A percentile compares a stretch with the other conserved stretches of the same genome.
These are phyloP conservation scores for Davidsoniella australis DNA, from an alignment of 2,329 filamentous ascomycete species.

Conservation along the genomic window DNA sequence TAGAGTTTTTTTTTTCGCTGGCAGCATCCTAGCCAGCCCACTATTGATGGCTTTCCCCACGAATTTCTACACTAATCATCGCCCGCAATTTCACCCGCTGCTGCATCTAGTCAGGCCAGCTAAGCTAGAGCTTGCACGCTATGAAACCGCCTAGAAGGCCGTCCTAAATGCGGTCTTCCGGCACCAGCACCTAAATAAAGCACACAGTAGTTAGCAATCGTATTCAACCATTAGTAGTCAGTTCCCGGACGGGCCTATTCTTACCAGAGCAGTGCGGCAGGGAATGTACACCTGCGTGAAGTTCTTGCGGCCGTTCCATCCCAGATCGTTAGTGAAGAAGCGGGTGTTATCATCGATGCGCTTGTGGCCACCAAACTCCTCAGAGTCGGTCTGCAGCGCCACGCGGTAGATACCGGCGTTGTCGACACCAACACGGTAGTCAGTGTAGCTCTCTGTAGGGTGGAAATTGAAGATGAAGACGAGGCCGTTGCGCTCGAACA, in stretches of 20 bases:
- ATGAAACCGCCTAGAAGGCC: too few species aligned
- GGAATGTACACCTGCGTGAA: slow-evolving; percentile 88
- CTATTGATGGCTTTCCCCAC: too few species aligned
- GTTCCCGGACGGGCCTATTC: slow-evolving; percentile 17
- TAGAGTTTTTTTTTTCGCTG: neutral
- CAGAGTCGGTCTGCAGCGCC: slow-evolving; percentile 65
- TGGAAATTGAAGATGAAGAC: slow-evolving; percentile 97
- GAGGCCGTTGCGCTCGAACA: slow-evolving; percentile 81
- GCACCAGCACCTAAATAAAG: slow-evolving; percentile 8
- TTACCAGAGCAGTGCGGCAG: slow-evolving; percentile 64
- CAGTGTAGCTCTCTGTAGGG: slow-evolving; percentile 64
- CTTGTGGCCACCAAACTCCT: slow-evolving; percentile 61
- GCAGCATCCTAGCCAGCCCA: too few species aligned
- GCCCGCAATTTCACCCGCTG: too few species aligned
- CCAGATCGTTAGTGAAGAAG: slow-evolving; percentile 82
- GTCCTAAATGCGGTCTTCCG: neutral
- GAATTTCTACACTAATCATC: too few species aligned
- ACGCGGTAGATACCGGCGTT: slow-evolving; percentile 70
- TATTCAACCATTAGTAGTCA: neutral
- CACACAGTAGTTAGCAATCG: too few species aligned
- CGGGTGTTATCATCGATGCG: slow-evolving; percentile 64
- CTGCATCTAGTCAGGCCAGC: too few species aligned
- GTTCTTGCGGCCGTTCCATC: slow-evolving; percentile 81
- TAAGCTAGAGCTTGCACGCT: too few species aligned
- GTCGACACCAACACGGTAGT: slow-evolving; percentile 85